phyloP scores from a whole-genome alignment of 345 rosid species.

The Ceriops zippeliana region DNA sequence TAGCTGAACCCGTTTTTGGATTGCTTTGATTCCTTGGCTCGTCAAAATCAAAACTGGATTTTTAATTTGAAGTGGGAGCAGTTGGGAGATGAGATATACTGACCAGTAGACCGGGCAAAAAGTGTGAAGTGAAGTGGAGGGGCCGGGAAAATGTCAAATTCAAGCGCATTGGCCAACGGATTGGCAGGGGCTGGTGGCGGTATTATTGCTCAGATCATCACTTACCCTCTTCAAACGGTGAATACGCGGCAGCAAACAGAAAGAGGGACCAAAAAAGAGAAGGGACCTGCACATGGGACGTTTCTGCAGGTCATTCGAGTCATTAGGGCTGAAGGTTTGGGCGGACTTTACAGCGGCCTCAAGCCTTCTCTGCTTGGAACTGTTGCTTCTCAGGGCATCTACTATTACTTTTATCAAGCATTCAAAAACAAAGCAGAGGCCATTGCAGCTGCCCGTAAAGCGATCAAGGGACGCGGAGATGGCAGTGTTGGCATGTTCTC shows the following conservation, averaged over 20 bases:
- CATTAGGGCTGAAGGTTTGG: conserved; percentile 51
- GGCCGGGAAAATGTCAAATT: conserved; percentile 35
- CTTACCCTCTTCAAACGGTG: conserved; percentile 72
- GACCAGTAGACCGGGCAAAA: too few species aligned
- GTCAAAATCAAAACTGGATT: too few species aligned
- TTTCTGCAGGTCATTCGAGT: conserved; percentile 54
- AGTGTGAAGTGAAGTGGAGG: too few species aligned
- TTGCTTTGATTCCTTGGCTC: too few species aligned
- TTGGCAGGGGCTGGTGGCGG: conserved; percentile 74
- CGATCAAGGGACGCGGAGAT: conserved; percentile 45
- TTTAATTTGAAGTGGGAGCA: too few species aligned
- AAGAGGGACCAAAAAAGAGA: conserved; percentile 43
- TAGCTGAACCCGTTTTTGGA: too few species aligned
- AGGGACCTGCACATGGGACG: conserved; percentile 22
- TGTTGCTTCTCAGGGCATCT: conserved; percentile 66
- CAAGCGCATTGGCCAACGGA: conserved; percentile 59
- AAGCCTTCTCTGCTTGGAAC: conserved; percentile 73
- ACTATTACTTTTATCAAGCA: conserved; percentile 65
- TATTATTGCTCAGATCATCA: conserved; percentile 66
- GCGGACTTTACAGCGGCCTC: conserved; percentile 69
- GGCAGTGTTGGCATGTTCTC: conserved; percentile 57
- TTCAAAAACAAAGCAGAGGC: conserved; percentile 63
- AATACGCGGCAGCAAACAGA: conserved; percentile 74
- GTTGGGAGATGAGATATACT: too few species aligned
- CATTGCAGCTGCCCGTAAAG: conserved; percentile 43